phyloP scores from a whole-genome alignment of 2,329 filamentous ascomycete species.

The Chaetomium strumarium region DNA sequence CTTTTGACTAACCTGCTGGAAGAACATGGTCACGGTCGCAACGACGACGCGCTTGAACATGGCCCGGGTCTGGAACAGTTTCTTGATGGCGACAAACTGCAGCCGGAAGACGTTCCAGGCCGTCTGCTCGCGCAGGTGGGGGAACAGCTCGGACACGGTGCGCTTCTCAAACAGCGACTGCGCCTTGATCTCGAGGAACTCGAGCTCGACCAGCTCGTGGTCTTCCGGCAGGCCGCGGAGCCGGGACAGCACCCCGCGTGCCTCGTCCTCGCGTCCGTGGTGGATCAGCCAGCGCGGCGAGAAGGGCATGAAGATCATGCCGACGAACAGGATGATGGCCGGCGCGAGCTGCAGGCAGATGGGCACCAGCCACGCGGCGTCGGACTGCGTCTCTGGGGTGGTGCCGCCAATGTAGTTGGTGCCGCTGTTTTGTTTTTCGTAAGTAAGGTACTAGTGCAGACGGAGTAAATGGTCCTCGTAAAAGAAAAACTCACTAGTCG shows the following conservation, averaged over 20 bases:
- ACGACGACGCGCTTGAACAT: slow-evolving; percentile 64
- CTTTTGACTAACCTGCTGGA: slow-evolving; percentile 45
- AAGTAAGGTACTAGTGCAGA: slow-evolving; percentile 2
- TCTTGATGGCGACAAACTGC: slow-evolving; percentile 61
- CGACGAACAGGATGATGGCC: slow-evolving; percentile 57
- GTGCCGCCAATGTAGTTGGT: slow-evolving; percentile 61
- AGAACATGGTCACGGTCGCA: slow-evolving; percentile 58
- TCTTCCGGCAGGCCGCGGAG: slow-evolving; percentile 57
- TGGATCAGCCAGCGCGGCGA: slow-evolving; percentile 71
- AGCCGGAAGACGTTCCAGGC: slow-evolving; percentile 60
- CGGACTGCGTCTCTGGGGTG: slow-evolving; percentile 42
- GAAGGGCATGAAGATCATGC: slow-evolving; percentile 77
- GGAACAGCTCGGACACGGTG: slow-evolving; percentile 61
- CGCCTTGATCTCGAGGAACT: slow-evolving; percentile 79
- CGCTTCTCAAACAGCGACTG: slow-evolving; percentile 73
- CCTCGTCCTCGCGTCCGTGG: slow-evolving; percentile 63
- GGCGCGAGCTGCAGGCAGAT: slow-evolving; percentile 66
- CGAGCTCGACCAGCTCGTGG: slow-evolving; percentile 64
- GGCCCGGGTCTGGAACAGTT: slow-evolving; percentile 57
- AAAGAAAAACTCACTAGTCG: slow-evolving; percentile 38
- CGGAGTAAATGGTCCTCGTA: slow-evolving; percentile 9
- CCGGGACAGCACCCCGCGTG: slow-evolving; percentile 53
- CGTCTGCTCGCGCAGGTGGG: slow-evolving; percentile 54
- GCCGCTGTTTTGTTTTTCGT: slow-evolving; percentile 35
- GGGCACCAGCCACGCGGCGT: slow-evolving; percentile 69